These are phyloP conservation scores for Saccharomycopsis lassenensis DNA, from an alignment of 805 yeast genomes.

Conservation along the genomic window DNA sequence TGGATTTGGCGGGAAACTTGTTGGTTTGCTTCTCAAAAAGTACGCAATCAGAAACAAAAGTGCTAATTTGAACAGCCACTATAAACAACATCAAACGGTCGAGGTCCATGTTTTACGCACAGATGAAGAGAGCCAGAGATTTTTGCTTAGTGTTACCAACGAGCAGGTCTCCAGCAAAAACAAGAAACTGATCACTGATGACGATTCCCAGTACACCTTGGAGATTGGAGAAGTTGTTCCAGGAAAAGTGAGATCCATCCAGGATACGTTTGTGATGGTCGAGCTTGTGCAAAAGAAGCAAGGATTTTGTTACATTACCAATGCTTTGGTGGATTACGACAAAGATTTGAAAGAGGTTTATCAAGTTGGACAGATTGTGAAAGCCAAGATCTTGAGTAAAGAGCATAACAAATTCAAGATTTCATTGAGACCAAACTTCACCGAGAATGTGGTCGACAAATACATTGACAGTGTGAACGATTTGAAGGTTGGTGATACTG, in stretches of 20 bases:
- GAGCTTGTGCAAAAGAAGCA: conserved; percentile 53
- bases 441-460: conserved; percentile 32
- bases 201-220: conserved; percentile 38
- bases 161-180: conserved; percentile 20
- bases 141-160: conserved; percentile 51
- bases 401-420: conserved; percentile 45
- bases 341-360: conserved; percentile 39
- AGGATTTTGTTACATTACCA: conserved; percentile 63
- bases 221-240: conserved; percentile 46
- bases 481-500: conserved; percentile 56
- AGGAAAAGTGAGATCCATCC: conserved; percentile 49
- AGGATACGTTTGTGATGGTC: conserved; percentile 51
- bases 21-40: conserved; percentile 74
- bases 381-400: conserved; percentile 39
- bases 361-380: conserved; percentile 40
- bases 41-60: conserved; percentile 46
- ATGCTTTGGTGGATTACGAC: conserved; percentile 62
- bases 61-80: conserved; percentile 44
- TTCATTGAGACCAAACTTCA: conserved; percentile 41
- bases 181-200: conserved; percentile 31
- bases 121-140: conserved; percentile 62
- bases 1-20: conserved; percentile 66
- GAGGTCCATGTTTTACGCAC: conserved; percentile 51
- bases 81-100: conserved; percentile 59
- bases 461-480: conserved; percentile 39